A percentile compares a stretch with the other conserved stretches of the same genome.
Evolutionary conservation across 2,329 filamentous ascomycete genomes (phyloP).

Genomic region (Trichoderma asperellum): DNA sequence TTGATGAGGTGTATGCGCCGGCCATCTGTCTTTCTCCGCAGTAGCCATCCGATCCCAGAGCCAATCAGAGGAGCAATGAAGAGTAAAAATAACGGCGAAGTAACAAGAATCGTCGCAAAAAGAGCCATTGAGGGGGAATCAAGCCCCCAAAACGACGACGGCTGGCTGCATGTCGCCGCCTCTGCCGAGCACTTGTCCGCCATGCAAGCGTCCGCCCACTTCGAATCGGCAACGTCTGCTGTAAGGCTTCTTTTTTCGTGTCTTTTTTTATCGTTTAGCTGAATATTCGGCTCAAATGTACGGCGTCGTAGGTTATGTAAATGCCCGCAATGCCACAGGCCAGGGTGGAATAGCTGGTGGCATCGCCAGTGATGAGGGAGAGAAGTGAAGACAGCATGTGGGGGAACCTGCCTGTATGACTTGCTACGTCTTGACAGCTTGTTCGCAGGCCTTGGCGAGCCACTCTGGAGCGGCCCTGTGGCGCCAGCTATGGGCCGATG

Average conservation of each 20-base stretch:
- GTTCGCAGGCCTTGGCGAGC: constrained; percentile 15
- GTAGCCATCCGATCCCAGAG: constrained; percentile 59
- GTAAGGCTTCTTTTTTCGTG: background rate
- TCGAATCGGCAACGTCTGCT: background rate
- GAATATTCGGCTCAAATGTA: background rate
- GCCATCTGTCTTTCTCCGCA: constrained; percentile 66
- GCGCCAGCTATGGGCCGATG: constrained; percentile 24
- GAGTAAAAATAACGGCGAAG: constrained; percentile 33
- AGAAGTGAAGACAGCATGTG: constrained; percentile 27
- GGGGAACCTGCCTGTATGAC: constrained; percentile 27
- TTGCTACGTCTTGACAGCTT: constrained; percentile 28
- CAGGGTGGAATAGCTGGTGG: constrained; percentile 3
- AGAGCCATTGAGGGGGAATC: constrained; percentile 36
- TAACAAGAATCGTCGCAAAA: constrained; percentile 33
- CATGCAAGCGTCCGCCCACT: constrained; percentile 27
- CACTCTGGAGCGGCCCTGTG: constrained; percentile 15
- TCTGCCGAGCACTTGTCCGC: constrained; percentile 23
- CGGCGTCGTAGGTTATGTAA: constrained; percentile 5
- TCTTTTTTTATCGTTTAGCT: background rate
- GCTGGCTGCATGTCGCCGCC: constrained; percentile 21
- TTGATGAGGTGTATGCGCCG: constrained; percentile 62
- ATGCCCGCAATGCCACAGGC: constrained; percentile 21
- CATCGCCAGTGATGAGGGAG: constrained; percentile 25
- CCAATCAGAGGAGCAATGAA: constrained; percentile 46
- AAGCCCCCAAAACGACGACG: constrained; percentile 34